Evolutionary conservation across 2,329 filamentous ascomycete genomes (phyloP), one percentile per base, ranked within the genome.

Genomic region (Botrytis elliptica): DNA sequence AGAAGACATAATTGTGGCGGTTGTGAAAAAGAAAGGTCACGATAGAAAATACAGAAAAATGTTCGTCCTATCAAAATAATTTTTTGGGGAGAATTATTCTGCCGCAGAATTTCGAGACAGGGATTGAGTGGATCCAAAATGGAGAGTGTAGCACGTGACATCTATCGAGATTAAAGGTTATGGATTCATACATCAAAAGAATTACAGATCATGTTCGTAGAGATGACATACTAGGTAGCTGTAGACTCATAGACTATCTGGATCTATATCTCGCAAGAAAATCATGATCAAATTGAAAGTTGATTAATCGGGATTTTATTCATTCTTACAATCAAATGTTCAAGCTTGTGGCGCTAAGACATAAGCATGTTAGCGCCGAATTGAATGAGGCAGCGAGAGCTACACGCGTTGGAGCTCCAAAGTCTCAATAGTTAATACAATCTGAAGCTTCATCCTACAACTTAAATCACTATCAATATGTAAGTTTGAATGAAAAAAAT

Each of bases 1-100:
- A 57, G 95, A 97, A 80, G 95, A 97, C 95, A 97, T 97, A 40
- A 42, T 76, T 66, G 66, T 64, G 52, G 68, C 57, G 46, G 60
- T 66, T 55, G 60, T 12, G 60, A 29, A 42, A 40, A 38, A 22
- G 55, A 9, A 66, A 40, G 60, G 36, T 71, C 60, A 62, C 38
- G 22, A 46, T 66, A 29, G 70, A 25, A 71, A 49, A 42, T 49
- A 49, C 40, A 60, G 38, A 73, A 73, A 72, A 73, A 73, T 73
- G 71, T 73, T 44, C 22, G 71, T 73, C 49, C 36, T 71, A 71
- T 66, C 70, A 40, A 71, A 71, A 71, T 71, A 71, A 57, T 66
- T 71, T 71, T 71, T 71, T 66, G 33, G 70, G 55, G 63, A 57
- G 69, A 74, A 74, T 75, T 75, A 74, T 76, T 75, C 70, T 74